phyloP scores from a whole-genome alignment of 2,329 filamentous ascomycete species.

The Paracamarosporium sp. region DNA sequence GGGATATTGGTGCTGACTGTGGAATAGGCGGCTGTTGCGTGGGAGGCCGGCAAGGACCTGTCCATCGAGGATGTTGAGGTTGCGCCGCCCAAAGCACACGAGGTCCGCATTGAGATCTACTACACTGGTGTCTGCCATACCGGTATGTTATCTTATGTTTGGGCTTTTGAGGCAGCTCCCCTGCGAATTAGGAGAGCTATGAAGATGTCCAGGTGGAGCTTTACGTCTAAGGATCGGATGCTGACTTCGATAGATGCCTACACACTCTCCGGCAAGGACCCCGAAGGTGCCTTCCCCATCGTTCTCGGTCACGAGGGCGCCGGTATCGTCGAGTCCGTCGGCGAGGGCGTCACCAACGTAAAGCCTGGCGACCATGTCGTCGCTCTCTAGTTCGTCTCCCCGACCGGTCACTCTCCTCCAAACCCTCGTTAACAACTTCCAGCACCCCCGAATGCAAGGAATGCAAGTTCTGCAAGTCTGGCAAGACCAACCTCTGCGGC shows the following conservation, averaged over 20 bases:
- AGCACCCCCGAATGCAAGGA: constrained; percentile 96
- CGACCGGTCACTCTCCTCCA: not conserved
- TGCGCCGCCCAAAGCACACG: constrained; percentile 83
- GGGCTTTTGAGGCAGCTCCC: not conserved
- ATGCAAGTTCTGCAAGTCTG: constrained; percentile 99
- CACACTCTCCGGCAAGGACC: constrained; percentile 79
- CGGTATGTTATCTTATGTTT: constrained; percentile 60
- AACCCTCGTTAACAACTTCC: constrained; percentile 25
- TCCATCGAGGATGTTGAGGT: constrained; percentile 93
- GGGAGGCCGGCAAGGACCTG: constrained; percentile 92
- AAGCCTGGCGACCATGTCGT: constrained; percentile 89
- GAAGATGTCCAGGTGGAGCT: not conserved
- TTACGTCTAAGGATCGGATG: not conserved
- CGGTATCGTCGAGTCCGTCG: constrained; percentile 63
- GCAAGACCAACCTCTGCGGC: constrained; percentile 98
- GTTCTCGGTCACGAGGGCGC: constrained; percentile 52
- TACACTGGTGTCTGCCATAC: constrained; percentile 99
- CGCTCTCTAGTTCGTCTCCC: constrained; percentile 49
- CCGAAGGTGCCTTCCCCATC: constrained; percentile 69
- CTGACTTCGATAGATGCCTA: constrained; percentile 64
- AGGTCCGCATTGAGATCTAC: constrained; percentile 96
- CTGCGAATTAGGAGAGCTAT: not conserved
- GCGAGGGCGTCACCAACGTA: constrained; percentile 92
- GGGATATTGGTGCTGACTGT: constrained; percentile 19
- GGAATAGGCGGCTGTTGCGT: constrained; percentile 84